Evolutionary conservation across 2,329 filamentous ascomycete genomes (phyloP).

Genomic region (Aspergillus hortae): DNA sequence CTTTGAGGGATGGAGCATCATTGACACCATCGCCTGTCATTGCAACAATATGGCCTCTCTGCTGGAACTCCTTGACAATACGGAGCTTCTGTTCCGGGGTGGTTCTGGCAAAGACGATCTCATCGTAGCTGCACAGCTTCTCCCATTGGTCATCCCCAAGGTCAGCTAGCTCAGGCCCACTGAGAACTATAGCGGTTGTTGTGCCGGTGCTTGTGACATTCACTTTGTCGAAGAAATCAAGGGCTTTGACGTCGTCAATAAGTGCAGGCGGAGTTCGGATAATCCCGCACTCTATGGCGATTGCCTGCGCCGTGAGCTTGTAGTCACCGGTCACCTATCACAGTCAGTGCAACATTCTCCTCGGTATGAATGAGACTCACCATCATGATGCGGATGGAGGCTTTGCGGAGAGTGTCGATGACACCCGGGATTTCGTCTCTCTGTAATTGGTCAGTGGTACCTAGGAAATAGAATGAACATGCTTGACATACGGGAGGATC

Average conservation of each 20-base stretch:
- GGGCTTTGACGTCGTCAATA: slow-evolving; percentile 54
- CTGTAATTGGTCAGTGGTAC: neutral
- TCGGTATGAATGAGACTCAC: slow-evolving; percentile 34
- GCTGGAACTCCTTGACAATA: slow-evolving; percentile 72
- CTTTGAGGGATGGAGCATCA: slow-evolving; percentile 53
- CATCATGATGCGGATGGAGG: slow-evolving; percentile 76
- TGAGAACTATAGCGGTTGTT: slow-evolving; percentile 57
- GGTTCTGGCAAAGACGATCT: slow-evolving; percentile 73
- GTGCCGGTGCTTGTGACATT: slow-evolving; percentile 17
- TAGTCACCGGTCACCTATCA: slow-evolving; percentile 69
- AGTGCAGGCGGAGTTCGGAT: slow-evolving; percentile 45
- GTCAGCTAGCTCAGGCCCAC: slow-evolving; percentile 61
- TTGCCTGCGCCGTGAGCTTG: slow-evolving; percentile 68
- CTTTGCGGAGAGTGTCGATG: slow-evolving; percentile 60
- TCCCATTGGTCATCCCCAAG: slow-evolving; percentile 69
- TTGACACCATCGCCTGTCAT: slow-evolving; percentile 51
- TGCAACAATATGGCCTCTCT: slow-evolving; percentile 54
- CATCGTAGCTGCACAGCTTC: slow-evolving; percentile 60
- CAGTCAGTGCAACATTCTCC: neutral
- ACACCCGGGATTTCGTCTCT: slow-evolving; percentile 59
- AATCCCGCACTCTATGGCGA: slow-evolving; percentile 69
- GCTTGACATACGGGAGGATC: slow-evolving; percentile 49
- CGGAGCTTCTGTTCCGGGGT: slow-evolving; percentile 76
- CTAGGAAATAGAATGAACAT: neutral
- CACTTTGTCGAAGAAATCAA: slow-evolving; percentile 32